Percentiles rank a stretch among this genome's conserved stretches.
Conservation (phyloP, 2,329 filamentous ascomycete species). For the Talaromyces albobiverticillius region DNA sequence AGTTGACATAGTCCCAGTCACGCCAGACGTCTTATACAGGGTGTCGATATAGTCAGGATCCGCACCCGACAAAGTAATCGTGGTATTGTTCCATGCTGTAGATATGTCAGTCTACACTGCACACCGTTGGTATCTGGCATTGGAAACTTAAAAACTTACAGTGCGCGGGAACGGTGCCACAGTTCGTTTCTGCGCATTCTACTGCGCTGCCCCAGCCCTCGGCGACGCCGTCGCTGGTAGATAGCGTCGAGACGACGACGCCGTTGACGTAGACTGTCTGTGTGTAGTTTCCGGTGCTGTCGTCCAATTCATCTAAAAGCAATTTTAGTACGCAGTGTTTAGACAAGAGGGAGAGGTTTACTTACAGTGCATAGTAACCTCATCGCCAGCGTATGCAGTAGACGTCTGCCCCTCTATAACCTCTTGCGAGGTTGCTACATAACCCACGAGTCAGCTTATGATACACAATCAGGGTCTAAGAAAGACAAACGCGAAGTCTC, state of each 20-base stretch:
- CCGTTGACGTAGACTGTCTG: conserved; percentile 40
- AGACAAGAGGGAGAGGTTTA: background rate
- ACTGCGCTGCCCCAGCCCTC: conserved; percentile 45
- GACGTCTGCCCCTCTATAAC: conserved; percentile 30
- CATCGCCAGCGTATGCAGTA: conserved; percentile 25
- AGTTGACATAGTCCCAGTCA: conserved; percentile 42
- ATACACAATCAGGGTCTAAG: background rate
- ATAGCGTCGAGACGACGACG: conserved; percentile 40
- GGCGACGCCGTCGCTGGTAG: conserved; percentile 43
- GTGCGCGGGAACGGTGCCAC: conserved; percentile 41
- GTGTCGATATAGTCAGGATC: conserved; percentile 42
- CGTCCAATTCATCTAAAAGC: conserved; percentile 37
- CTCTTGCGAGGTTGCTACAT: conserved; percentile 28
- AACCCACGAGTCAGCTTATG: background rate
- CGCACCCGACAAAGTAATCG: conserved; percentile 20
- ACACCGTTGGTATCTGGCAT: too few relatives aligned
- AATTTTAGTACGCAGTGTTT: background rate
- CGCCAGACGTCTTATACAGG: conserved; percentile 34
- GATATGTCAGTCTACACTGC: too few relatives aligned
- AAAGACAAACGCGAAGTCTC: background rate
- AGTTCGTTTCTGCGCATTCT: conserved; percentile 38
- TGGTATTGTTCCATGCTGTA: conserved; percentile 41
- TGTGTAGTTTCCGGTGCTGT: conserved; percentile 39
- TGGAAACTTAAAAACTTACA: conserved; percentile 24
- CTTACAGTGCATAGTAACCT: conserved; percentile 43